Evolutionary conservation across 2,329 filamentous ascomycete species (phyloP).

Genomic region (Diplodia corticola): DNA sequence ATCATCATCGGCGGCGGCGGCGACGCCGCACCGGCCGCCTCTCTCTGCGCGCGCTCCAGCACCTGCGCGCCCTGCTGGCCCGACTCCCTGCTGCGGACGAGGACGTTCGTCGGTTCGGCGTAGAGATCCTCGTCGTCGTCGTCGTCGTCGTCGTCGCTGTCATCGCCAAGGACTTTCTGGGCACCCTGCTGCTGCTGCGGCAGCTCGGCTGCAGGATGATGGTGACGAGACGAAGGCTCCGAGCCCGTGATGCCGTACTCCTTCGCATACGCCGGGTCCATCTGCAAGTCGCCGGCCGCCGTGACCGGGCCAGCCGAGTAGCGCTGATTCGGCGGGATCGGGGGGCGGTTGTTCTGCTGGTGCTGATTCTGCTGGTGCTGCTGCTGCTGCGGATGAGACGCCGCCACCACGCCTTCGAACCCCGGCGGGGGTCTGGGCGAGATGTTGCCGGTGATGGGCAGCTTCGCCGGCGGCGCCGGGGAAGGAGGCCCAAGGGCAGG

Average conservation of each 20-base stretch:
- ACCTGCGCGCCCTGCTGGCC: not conserved
- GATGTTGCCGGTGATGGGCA: not conserved
- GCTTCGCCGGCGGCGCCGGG: not conserved
- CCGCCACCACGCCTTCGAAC: not conserved
- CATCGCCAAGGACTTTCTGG: not conserved
- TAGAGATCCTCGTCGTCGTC: slow-evolving; percentile 15
- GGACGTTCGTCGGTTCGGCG: slow-evolving; percentile 28
- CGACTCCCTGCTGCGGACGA: slow-evolving; percentile 31
- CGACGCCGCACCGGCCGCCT: not conserved
- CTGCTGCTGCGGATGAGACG: not conserved
- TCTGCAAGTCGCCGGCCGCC: not conserved
- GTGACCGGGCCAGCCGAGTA: not conserved
- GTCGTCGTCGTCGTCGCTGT: not conserved
- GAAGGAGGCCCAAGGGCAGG: too few relatives aligned
- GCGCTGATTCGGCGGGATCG: not conserved
- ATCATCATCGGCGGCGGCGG: slow-evolving; percentile 28
- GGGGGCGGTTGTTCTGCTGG: not conserved
- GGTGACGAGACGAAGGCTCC: not conserved
- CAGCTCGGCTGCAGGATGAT: not conserved
- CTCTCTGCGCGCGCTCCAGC: slow-evolving; percentile 5
- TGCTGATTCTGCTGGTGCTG: not conserved
- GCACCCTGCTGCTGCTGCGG: not conserved
- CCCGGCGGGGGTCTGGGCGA: not conserved
- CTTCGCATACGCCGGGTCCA: slow-evolving; percentile 16
- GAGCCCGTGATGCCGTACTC: not conserved